phyloP scores from a whole-genome alignment of 2,329 filamentous ascomycete species.

The Lachnellula cervina region DNA sequence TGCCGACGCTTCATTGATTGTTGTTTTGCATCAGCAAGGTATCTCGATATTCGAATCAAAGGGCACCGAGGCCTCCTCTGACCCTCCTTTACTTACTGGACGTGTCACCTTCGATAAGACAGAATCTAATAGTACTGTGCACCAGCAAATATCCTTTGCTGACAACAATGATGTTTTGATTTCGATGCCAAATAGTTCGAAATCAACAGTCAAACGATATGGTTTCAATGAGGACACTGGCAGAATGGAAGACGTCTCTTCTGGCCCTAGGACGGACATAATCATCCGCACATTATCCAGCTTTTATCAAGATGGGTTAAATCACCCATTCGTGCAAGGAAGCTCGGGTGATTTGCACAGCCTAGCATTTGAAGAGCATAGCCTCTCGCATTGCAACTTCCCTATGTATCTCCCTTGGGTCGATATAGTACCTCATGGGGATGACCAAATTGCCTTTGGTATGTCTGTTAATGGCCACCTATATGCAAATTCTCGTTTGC shows the following conservation, averaged over 20 bases:
- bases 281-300: slow-evolving; percentile 23
- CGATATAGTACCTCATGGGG: slow-evolving; percentile 24
- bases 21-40: slow-evolving; percentile 62
- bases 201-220: slow-evolving; percentile 20
- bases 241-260: slow-evolving; percentile 21
- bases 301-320: slow-evolving; percentile 18
- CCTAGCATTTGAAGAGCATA: slow-evolving; percentile 24
- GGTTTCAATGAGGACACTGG: slow-evolving; percentile 26
- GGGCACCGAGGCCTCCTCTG: slow-evolving; percentile 49
- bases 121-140: slow-evolving; percentile 7
- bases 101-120: slow-evolving; percentile 37
- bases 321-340: slow-evolving; percentile 26
- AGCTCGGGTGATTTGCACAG: slow-evolving; percentile 26
- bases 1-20: slow-evolving; percentile 58
- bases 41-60: slow-evolving; percentile 69
- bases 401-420: slow-evolving; percentile 32
- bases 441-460: slow-evolving; percentile 41
- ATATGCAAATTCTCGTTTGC: slow-evolving; percentile 67
- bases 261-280: slow-evolving; percentile 6
- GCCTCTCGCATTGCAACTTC: slow-evolving; percentile 25
- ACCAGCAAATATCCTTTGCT: slow-evolving; percentile 28
- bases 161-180: slow-evolving; percentile 21
- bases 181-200: slow-evolving; percentile 14
- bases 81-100: slow-evolving; percentile 39
- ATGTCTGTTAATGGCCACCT: slow-evolving; percentile 72